phyloP scores from a whole-genome alignment of 2,329 filamentous ascomycete species.

The Hypoxylon sp. region DNA sequence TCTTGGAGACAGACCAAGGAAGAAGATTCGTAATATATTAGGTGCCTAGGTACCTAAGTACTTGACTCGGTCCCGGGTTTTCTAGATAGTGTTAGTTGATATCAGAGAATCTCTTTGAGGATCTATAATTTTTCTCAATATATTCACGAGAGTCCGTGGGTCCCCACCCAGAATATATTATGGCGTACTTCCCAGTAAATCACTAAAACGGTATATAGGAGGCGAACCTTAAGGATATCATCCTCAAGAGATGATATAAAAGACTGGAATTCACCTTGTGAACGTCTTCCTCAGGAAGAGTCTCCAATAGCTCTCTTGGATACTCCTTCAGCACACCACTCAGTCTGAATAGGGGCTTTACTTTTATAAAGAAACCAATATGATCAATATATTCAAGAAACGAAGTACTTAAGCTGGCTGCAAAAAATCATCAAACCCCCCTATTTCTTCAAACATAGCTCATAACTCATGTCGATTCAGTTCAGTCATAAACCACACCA shows the following conservation, averaged over 20 bases:
- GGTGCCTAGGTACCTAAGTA: too few relatives aligned
- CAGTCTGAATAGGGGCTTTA: neutral
- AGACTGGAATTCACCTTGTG: too few relatives aligned
- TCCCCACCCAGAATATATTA: too few relatives aligned
- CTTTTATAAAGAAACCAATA: neutral
- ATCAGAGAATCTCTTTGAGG: too few relatives aligned
- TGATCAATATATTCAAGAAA: neutral
- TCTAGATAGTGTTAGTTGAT: neutral
- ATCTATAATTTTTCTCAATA: too few relatives aligned
- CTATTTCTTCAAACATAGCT: neutral
- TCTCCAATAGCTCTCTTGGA: too few relatives aligned
- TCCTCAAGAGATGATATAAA: too few relatives aligned
- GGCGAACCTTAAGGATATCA: too few relatives aligned
- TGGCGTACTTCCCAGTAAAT: too few relatives aligned
- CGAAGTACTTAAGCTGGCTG: neutral
- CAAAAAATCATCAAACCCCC: neutral
- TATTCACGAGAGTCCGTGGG: too few relatives aligned
- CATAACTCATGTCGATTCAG: neutral
- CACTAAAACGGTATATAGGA: too few relatives aligned
- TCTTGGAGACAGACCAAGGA: neutral
- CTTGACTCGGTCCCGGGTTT: neutral
- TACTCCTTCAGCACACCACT: neutral
- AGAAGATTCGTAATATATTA: neutral
- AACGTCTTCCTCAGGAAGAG: too few relatives aligned
- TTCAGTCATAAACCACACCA: neutral